A percentile compares a stretch with the other conserved stretches of the same genome.
Evolutionary conservation across 2,329 filamentous ascomycete genomes (phyloP).

Genomic region (Ambrosiella beaveri): DNA sequence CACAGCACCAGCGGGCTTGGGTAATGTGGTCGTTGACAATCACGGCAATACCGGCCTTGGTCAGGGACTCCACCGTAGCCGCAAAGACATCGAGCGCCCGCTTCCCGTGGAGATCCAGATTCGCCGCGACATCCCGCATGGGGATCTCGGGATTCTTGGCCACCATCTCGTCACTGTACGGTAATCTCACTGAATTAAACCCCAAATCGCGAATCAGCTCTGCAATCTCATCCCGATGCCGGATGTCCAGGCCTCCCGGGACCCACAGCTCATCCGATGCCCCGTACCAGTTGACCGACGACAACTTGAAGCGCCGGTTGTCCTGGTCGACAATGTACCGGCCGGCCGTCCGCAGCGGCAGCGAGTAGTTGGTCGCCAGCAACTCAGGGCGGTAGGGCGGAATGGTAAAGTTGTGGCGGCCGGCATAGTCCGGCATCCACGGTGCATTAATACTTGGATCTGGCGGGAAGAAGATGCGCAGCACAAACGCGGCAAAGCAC

Average conservation of each 20-base stretch:
- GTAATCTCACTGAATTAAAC: conserved; percentile 54
- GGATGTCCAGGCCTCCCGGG: conserved; percentile 43
- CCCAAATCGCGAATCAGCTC: conserved; percentile 41
- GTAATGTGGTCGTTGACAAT: conserved; percentile 59
- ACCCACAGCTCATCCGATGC: conserved; percentile 50
- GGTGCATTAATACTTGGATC: conserved; percentile 17
- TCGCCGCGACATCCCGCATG: conserved; percentile 33
- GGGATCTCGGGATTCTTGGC: conserved; percentile 35
- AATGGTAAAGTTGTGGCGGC: conserved; percentile 30
- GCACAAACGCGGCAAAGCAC: background rate
- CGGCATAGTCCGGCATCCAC: conserved; percentile 30
- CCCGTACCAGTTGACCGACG: conserved; percentile 55
- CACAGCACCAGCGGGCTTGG: conserved; percentile 50
- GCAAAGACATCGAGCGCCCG: conserved; percentile 44
- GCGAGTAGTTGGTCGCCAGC: conserved; percentile 28
- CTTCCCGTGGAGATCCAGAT: conserved; percentile 39
- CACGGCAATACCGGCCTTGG: conserved; percentile 44
- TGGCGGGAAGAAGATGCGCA: conserved; percentile 10
- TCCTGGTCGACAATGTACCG: conserved; percentile 42
- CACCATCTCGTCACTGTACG: conserved; percentile 54
- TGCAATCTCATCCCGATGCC: conserved; percentile 44
- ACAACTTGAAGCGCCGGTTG: conserved; percentile 41
- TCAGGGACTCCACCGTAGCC: conserved; percentile 41
- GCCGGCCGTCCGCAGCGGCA: conserved; percentile 42
- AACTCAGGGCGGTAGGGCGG: conserved; percentile 26